Base-by-base conservation (phyloP, 306 rosid species). In the Quercus ilex region DNA sequence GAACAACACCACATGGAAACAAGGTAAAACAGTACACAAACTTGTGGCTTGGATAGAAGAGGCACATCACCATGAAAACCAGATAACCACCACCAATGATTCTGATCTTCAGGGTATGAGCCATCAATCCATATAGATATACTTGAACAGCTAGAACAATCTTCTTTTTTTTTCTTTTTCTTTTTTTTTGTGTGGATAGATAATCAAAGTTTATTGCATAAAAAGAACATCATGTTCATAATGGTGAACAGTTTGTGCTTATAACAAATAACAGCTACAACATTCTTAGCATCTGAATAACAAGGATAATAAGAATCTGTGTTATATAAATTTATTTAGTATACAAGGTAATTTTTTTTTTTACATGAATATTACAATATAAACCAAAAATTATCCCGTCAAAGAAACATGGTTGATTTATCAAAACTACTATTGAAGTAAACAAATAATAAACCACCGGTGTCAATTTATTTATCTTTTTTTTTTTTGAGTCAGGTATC, bases 31-130 rank as follows among this genome's bases (percentile, higher is more conserved):
- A 60, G 56, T 79, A 86, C 69, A 76, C 59, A 78, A 80, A 92
- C 99, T 93, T 92, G 79, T 8, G 97, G 99, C 86, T 94, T 92
- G 73, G 97, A 79, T 65, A 94, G 87, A 81, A 94, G 97, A 77
- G 91, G 91, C 74, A 94, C 99, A 64, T 94, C 97, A 43, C 97
- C 94, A 81, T 92, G 99, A 80, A 94, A 88, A 28, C 97, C 99
- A 21, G 99, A 92, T 79, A 94, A 77, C 90, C 97, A 85, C 98
- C 99, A 94, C 41, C 41, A 35, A 21, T 94, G 99, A 71, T 94
- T 97, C 88, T 94, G 98, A 83, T 92, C 99, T 87, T 94, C 98
- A 59, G 91, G 94, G 85, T 92, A 92, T 79, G 92, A 82, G n/a
- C 99, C 99, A 73, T 94, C 99, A 70, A 97, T 92, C 97, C 97